phyloP scores from a whole-genome alignment of 2,329 filamentous ascomycete species.

The Epichloe gansuensis region DNA sequence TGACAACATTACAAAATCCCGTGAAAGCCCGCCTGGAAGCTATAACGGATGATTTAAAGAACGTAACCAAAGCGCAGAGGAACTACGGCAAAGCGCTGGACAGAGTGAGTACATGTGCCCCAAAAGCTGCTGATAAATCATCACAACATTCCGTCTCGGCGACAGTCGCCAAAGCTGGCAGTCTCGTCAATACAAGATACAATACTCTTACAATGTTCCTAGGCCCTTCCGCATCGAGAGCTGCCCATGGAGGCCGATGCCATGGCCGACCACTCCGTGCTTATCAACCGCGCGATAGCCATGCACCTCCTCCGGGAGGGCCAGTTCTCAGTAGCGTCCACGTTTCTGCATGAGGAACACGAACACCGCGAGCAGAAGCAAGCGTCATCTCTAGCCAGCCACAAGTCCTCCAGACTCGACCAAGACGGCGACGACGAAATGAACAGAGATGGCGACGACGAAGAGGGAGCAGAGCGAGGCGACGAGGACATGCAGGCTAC shows the following conservation, averaged over 20 bases:
- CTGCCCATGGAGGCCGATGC: slow-evolving; percentile 72
- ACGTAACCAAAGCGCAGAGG: slow-evolving; percentile 69
- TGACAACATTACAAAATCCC: slow-evolving; percentile 78
- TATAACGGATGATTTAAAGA: slow-evolving; percentile 70
- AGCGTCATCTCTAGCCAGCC: slow-evolving; percentile 7
- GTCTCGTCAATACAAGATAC: background rate
- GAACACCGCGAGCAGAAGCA: slow-evolving; percentile 19
- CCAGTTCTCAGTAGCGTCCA: slow-evolving; percentile 77
- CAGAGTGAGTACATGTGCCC: slow-evolving; percentile 39
- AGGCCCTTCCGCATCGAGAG: slow-evolving; percentile 38
- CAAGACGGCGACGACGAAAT: slow-evolving; percentile 23
- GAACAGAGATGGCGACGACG: slow-evolving; percentile 15
- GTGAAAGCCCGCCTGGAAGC: slow-evolving; percentile 70
- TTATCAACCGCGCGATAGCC: slow-evolving; percentile 87
- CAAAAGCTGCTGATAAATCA: background rate
- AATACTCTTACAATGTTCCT: background rate
- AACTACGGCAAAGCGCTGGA: slow-evolving; percentile 79
- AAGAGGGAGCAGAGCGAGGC: slow-evolving; percentile 7
- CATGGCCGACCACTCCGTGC: slow-evolving; percentile 57
- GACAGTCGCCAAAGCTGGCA: background rate
- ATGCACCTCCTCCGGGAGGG: slow-evolving; percentile 96
- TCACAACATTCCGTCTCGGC: no score
- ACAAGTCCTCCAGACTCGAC: slow-evolving; percentile 12
- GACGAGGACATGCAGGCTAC: slow-evolving; percentile 15
- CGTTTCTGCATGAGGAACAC: slow-evolving; percentile 64